Conservation (phyloP, 1,284 basidiomycete genomes). For the Cutaneotrichosporon cutaneum region DNA sequence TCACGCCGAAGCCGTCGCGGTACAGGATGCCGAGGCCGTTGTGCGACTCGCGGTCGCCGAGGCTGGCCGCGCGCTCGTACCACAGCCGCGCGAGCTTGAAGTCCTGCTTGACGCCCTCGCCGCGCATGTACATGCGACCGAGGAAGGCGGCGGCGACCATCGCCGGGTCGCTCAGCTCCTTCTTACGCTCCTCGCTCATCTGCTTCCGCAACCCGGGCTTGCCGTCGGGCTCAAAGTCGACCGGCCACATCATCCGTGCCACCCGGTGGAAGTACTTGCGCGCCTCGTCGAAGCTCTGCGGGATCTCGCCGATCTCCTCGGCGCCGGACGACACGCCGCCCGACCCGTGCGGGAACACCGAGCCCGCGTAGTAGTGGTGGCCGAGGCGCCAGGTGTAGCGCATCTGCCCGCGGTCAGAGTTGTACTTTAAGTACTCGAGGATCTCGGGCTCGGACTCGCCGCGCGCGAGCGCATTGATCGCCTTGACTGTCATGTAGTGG, state of each 20-base stretch:
- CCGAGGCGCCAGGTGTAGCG: slow-evolving; percentile 83
- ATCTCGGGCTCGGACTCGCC: slow-evolving; percentile 91
- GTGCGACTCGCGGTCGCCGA: slow-evolving; percentile 77
- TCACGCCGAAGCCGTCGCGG: slow-evolving; percentile 80
- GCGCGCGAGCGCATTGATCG: slow-evolving; percentile 72
- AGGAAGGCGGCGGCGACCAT: slow-evolving; percentile 74
- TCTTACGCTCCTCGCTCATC: slow-evolving; percentile 54
- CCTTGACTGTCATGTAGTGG: slow-evolving; percentile 72
- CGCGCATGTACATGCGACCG: slow-evolving; percentile 89
- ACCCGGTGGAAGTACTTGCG: slow-evolving; percentile 77
- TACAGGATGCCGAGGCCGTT: slow-evolving; percentile 90
- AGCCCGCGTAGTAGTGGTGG: slow-evolving; percentile 91
- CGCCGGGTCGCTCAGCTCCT: slow-evolving; percentile 59
- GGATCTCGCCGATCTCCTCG: slow-evolving; percentile 78
- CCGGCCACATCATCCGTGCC: slow-evolving; percentile 77
- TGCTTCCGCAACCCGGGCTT: slow-evolving; percentile 56
- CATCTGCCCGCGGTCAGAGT: slow-evolving; percentile 82
- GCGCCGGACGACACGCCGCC: slow-evolving; percentile 80
- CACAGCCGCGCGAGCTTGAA: slow-evolving; percentile 79
- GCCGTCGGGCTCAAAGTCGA: slow-evolving; percentile 56
- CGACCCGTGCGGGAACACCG: slow-evolving; percentile 61
- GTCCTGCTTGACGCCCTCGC: slow-evolving; percentile 85
- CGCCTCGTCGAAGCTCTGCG: slow-evolving; percentile 71
- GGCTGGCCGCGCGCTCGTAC: slow-evolving; percentile 82
- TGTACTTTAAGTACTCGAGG: slow-evolving; percentile 90